phyloP scores from a whole-genome alignment of 345 rosid species.

The Conringia planisiliqua region DNA sequence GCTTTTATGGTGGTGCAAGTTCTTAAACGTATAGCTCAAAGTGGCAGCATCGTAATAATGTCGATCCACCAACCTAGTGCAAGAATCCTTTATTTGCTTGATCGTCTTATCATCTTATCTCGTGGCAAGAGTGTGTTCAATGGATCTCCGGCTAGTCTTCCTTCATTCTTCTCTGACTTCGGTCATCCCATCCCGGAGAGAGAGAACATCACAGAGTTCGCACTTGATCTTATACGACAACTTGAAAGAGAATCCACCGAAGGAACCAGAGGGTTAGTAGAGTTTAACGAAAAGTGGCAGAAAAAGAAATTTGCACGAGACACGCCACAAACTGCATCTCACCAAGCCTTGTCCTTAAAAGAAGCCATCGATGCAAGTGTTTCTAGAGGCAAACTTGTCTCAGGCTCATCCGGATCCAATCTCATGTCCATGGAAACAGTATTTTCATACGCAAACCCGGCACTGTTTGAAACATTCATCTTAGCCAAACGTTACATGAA shows the following conservation, averaged over 20 bases:
- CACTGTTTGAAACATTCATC: background rate
- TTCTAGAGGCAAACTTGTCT: slow-evolving; percentile 20
- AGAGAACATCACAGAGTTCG: slow-evolving; percentile 65
- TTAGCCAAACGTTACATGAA: slow-evolving; percentile 32
- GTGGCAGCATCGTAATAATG: slow-evolving; percentile 72
- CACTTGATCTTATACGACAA: slow-evolving; percentile 53
- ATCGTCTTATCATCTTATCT: slow-evolving; percentile 41
- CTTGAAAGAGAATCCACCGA: background rate
- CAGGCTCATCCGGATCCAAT: slow-evolving; percentile 19
- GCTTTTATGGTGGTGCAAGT: slow-evolving; percentile 76
- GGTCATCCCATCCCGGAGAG: slow-evolving; percentile 68
- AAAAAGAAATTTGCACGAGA: background rate
- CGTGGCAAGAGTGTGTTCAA: slow-evolving; percentile 50
- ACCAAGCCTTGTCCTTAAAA: slow-evolving; percentile 10
- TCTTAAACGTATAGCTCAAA: slow-evolving; percentile 60
- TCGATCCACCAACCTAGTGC: slow-evolving; percentile 62
- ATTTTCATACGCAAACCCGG: slow-evolving; percentile 13
- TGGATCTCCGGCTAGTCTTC: slow-evolving; percentile 49
- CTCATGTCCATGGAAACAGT: slow-evolving; percentile 26
- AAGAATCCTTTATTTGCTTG: slow-evolving; percentile 55
- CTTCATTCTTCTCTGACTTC: slow-evolving; percentile 51
- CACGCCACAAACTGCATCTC: background rate
- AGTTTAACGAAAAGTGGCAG: slow-evolving; percentile 64
- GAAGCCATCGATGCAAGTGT: slow-evolving; percentile 17
- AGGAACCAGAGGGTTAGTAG: slow-evolving; percentile 53